Evolutionary conservation across 306 rosid species (phyloP).

Genomic region (Pueraria montana): DNA sequence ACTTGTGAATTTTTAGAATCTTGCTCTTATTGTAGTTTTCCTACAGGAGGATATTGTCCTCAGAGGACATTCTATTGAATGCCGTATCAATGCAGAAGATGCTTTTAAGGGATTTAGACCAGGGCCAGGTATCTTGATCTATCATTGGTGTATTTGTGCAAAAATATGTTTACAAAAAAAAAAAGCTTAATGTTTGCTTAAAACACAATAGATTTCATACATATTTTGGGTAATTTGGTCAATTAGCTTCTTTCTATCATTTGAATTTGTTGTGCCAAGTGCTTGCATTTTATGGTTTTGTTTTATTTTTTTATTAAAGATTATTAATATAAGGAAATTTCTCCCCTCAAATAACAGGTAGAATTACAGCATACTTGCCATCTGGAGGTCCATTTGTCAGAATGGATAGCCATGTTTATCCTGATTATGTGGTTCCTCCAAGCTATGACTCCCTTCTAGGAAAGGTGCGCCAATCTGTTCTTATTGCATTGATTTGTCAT

Average conservation of each 20-base stretch:
- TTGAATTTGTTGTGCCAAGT: slow-evolving; percentile 24
- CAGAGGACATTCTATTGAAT: slow-evolving; percentile 96
- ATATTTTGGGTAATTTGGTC: slow-evolving; percentile 12
- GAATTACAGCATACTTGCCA: slow-evolving; percentile 94
- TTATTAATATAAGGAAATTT: slow-evolving; percentile 21
- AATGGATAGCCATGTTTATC: slow-evolving; percentile 98
- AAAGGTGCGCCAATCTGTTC: slow-evolving; percentile 59
- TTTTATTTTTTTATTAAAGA: not conserved
- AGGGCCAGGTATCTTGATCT: slow-evolving; percentile 82
- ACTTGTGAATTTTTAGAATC: slow-evolving; percentile 38
- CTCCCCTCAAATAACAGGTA: slow-evolving; percentile 70
- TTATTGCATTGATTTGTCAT: slow-evolving; percentile 29
- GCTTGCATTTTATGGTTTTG: slow-evolving; percentile 18
- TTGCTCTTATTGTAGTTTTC: slow-evolving; percentile 43
- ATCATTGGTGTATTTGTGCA: slow-evolving; percentile 42
- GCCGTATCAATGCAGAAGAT: slow-evolving; percentile 99
- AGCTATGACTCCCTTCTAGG: slow-evolving; percentile 99
- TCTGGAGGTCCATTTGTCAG: slow-evolving; percentile 99
- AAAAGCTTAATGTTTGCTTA: not conserved
- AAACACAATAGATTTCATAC: slow-evolving; percentile 17
- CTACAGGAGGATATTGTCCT: slow-evolving; percentile 93
- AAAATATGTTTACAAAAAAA: not conserved
- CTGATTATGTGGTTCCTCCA: slow-evolving; percentile 98
- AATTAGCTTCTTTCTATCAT: slow-evolving; percentile 25
- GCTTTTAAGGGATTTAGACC: slow-evolving; percentile 97